Conservation (phyloP, 306 rosid species). For the Quercus gilva region DNA sequence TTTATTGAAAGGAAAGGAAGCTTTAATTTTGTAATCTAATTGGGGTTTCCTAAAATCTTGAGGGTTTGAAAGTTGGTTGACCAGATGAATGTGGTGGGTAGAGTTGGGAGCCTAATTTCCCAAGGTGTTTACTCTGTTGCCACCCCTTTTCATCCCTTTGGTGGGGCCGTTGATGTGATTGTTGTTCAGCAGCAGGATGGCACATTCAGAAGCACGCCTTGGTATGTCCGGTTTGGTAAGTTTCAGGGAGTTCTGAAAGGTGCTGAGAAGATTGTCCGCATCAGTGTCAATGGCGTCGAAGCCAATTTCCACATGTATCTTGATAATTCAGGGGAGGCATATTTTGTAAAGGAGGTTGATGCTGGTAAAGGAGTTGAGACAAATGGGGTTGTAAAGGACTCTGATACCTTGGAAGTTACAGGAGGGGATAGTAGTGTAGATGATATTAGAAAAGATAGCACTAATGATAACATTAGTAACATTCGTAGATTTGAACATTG, state of each 20-base stretch:
- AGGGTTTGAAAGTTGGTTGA: constrained; percentile 26
- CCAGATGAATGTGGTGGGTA: constrained; percentile 88
- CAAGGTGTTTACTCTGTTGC: constrained; percentile 95
- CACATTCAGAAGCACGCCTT: constrained; percentile 82
- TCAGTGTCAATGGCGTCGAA: constrained; percentile 75
- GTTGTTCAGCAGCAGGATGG: constrained; percentile 98
- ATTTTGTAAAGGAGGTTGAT: constrained; percentile 74
- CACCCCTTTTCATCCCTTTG: constrained; percentile 95
- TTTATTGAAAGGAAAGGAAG: constrained; percentile 23
- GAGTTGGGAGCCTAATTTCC: constrained; percentile 77
- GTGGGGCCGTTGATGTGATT: constrained; percentile 96
- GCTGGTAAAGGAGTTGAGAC: constrained; percentile 36
- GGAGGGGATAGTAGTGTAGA: constrained; percentile 17
- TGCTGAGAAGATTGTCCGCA: constrained; percentile 70
- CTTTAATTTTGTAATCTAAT: constrained; percentile 27
- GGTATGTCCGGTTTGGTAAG: constrained; percentile 96
- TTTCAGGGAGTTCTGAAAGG: constrained; percentile 97
- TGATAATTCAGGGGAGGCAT: constrained; percentile 94
- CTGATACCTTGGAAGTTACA: constrained; percentile 22
- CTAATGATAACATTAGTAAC: constrained; percentile 17
- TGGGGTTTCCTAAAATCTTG: constrained; percentile 29
- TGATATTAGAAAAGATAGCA: constrained; percentile 23
- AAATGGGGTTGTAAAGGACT: constrained; percentile 34
- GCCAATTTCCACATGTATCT: constrained; percentile 90
- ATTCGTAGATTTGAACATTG: constrained; percentile 59